A percentile compares a stretch with the other conserved stretches of the same genome.
Evolutionary conservation across 495 filamentous ascomycete species (phyloP).

Genomic region (Aspergillus affinis): DNA sequence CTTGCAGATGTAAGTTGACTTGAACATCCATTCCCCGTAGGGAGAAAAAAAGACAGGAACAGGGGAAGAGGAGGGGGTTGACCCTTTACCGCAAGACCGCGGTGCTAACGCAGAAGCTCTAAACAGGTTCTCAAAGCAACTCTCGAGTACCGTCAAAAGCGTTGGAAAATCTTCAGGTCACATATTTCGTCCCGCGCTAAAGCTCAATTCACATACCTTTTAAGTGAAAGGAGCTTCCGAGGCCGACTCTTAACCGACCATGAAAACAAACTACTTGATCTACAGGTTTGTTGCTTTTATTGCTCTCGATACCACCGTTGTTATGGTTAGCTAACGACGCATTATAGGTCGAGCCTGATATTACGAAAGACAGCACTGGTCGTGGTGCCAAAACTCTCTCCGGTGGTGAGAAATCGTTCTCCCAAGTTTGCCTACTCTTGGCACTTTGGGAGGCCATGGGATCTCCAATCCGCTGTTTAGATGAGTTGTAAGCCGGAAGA

Average conservation of each 20-base stretch:
- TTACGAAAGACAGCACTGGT: constrained; percentile 64
- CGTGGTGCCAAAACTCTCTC: constrained; percentile 88
- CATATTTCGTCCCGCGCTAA: constrained; percentile 82
- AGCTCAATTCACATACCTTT: constrained; percentile 80
- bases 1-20: constrained; percentile 48
- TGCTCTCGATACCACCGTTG: background rate
- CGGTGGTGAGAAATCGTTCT: constrained; percentile 96
- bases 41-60: background rate
- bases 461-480: constrained; percentile 86
- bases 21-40: background rate
- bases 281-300: constrained; percentile 54
- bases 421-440: constrained; percentile 88
- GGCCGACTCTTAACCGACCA: constrained; percentile 81
- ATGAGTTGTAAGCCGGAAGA: constrained; percentile 73
- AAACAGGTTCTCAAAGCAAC: constrained; percentile 59
- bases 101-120: background rate
- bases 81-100: background rate
- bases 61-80: no score
- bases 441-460: constrained; percentile 98
- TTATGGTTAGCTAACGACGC: background rate
- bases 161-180: constrained; percentile 78
- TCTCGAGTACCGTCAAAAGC: constrained; percentile 65
- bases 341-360: constrained; percentile 72
- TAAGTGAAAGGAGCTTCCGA: constrained; percentile 85
- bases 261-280: constrained; percentile 64